Base-by-base conservation (phyloP, 2,329 filamentous ascomycete genomes). In the Colletotrichum gloeosporioides region DNA sequence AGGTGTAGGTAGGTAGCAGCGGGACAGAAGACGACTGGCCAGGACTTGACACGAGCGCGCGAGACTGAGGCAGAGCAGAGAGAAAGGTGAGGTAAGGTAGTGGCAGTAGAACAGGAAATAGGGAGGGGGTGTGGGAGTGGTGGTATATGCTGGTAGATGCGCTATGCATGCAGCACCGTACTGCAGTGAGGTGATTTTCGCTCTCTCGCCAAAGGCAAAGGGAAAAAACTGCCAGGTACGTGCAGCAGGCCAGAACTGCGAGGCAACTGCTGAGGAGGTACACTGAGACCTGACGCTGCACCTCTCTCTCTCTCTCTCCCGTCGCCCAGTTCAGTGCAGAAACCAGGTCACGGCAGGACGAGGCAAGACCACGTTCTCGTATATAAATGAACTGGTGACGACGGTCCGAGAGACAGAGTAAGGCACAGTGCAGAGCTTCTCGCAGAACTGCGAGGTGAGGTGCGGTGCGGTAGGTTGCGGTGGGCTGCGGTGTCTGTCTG, bases 161-260 rank as follows among this genome's bases (percentile, higher is more conserved):
- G 71, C 74, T 76, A 70, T 76, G 74, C 74, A 75, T 71, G 74
- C 71, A 76, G 74, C 59, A 74, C 64, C 27, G 57, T 55, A 76
- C 62, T 55, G 61, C 53, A 76, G 74, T 76, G 74, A 76, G 74
- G 74, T 76, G 74, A 69, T 76, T 76, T 76, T 76, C 29, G 63
- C 65, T 76, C 49, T 70, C 49, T 70, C 44, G 71, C 53, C 27
- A 44, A 59, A 32, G 64, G 39, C 15, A 32, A 61, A 69, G 55
- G 53, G 34, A 36, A 75, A 73, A 78, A 73, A 77, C 80, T 81
- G 79, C 79, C 44, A 53, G 44, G 44, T 53, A 53, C 10, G 12
- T 53, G 44, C 44, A 53, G n/a, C 44, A 53, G 44, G n/a, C 44
- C 44, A 53, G 10, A 53, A 53, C 44, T 53, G 44, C n/a, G n/a